Evolutionary conservation across 495 filamentous ascomycete genomes (phyloP).

Genomic region (Penicillium angulare): DNA sequence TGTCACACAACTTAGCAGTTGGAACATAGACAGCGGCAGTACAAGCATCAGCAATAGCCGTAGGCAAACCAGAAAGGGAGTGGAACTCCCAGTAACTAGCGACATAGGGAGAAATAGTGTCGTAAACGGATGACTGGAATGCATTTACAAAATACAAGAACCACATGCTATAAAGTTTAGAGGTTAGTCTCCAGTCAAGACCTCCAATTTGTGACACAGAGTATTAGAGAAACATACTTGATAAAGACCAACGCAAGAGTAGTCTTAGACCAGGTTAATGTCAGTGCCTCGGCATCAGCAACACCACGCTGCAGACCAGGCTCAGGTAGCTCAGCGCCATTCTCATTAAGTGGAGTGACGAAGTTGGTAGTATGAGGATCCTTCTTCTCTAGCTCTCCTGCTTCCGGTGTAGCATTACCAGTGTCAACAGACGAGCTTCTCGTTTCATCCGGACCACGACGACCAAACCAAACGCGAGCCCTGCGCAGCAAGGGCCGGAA

Average conservation of each 20-base stretch:
- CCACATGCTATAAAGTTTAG: constrained; percentile 27
- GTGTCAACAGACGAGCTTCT: not conserved
- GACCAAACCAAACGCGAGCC: constrained; percentile 2
- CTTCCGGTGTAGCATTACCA: not conserved
- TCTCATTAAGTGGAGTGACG: constrained; percentile 52
- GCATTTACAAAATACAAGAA: constrained; percentile 27
- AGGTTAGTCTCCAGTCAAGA: not conserved
- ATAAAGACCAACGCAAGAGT: constrained; percentile 32
- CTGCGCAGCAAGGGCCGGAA: constrained; percentile 6
- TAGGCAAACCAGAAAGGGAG: constrained; percentile 31
- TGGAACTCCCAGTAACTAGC: constrained; percentile 31
- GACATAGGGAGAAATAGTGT: constrained; percentile 28
- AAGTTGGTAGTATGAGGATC: not conserved
- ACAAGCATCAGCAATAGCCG: constrained; percentile 42
- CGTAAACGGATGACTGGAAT: constrained; percentile 27
- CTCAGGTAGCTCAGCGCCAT: not conserved
- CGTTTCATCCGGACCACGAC: not conserved
- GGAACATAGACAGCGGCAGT: constrained; percentile 60
- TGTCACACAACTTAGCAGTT: constrained; percentile 63
- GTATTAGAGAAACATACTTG: constrained; percentile 21
- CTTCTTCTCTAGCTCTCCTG: constrained; percentile 1
- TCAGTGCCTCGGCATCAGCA: constrained; percentile 34
- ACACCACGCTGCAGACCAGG: constrained; percentile 32
- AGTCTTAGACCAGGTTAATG: constrained; percentile 31
- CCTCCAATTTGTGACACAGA: too few relatives aligned